Evolutionary conservation across 1,284 basidiomycete genomes (phyloP), one percentile per base, ranked within the genome.

Genomic region (Ceratobasidium sp.): DNA sequence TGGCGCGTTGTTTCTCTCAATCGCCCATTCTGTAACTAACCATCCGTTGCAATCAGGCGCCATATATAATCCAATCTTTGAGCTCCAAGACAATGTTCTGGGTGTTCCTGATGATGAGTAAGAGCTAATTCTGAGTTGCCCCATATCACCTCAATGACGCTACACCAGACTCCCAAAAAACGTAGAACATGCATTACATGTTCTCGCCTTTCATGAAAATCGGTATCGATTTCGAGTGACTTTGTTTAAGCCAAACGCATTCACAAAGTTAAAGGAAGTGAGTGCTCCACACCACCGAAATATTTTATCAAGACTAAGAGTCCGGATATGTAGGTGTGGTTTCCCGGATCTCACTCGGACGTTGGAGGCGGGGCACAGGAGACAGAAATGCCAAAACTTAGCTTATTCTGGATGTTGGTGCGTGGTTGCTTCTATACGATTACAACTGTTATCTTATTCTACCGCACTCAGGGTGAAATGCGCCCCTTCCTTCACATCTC

Each of bases 171-270:
- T 73, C 50, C 52, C 52, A 11, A 16, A 9, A 14, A 70, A 72
- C 38, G 55, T 73, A 8, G 69, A 73, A 35, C 14, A 44, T 14
- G 71, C 69, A 5, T 55, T 73, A 16, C 71, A 73, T 44, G 71
- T 32, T 8, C 35, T 73, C 21, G 26, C 71, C 9, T 38, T 73
- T 26, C 38, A 73, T 21, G 71, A 73, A 43, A 46, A 73, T 23
- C 26, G 71, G 32, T 35, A 18, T 43, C 71, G 30, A 14, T 71
- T 72, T 13, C 8, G 18, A 35, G 21, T 28, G 8, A 72, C 21
- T 11, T 13, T 73, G 18, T 71, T 55, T 28, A 28, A 28, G 28
- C 21, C 26, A 28, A 28, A 30, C 30, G 47, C 4, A 41, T 35
- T 26, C 16, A 38, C 58, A 16, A 23, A 23, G 14, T 26, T 67